A percentile compares a stretch with the other conserved stretches of the same genome.
Conservation (phyloP, 2,329 filamentous ascomycete genomes). For the Lecanoromycetidae sp. region DNA sequence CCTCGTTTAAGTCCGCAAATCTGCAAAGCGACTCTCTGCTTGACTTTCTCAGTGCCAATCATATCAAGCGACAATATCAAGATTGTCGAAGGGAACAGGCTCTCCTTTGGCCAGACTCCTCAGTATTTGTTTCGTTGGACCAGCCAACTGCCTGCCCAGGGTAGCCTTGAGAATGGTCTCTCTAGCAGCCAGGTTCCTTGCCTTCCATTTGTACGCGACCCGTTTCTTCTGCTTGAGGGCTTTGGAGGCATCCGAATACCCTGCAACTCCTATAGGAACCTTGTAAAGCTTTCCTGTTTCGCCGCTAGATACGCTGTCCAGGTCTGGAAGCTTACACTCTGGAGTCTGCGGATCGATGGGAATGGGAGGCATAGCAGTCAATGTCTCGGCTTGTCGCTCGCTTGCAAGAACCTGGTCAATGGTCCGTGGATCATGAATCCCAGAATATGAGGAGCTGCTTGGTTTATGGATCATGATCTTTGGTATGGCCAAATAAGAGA, state of each 20-base stretch:
- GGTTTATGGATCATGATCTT: slow-evolving; percentile 8
- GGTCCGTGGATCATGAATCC: background rate
- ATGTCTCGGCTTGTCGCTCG: background rate
- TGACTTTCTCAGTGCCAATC: no score
- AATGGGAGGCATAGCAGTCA: background rate
- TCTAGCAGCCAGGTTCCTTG: slow-evolving; percentile 12
- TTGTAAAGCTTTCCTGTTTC: no score
- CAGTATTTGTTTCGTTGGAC: slow-evolving; percentile 15
- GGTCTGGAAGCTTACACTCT: background rate
- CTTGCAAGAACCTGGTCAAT: slow-evolving; percentile 2
- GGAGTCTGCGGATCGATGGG: slow-evolving; percentile 1
- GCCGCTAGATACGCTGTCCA: no score
- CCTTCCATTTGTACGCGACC: slow-evolving; percentile 14
- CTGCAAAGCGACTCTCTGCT: no score
- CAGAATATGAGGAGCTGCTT: background rate
- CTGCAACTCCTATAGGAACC: no score
- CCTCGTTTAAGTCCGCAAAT: no score
- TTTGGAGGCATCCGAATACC: background rate
- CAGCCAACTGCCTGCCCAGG: slow-evolving; percentile 17
- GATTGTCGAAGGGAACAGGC: slow-evolving; percentile 6
- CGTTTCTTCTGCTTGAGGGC: slow-evolving; percentile 3
- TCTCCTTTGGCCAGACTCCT: slow-evolving; percentile 16
- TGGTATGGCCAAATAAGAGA: slow-evolving; percentile 7
- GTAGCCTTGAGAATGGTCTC: slow-evolving; percentile 13
- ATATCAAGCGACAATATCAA: background rate